These are phyloP conservation scores for Botrytis paeoniae DNA, from an alignment of 2,329 filamentous ascomycete genomes.

Conservation along the genomic window DNA sequence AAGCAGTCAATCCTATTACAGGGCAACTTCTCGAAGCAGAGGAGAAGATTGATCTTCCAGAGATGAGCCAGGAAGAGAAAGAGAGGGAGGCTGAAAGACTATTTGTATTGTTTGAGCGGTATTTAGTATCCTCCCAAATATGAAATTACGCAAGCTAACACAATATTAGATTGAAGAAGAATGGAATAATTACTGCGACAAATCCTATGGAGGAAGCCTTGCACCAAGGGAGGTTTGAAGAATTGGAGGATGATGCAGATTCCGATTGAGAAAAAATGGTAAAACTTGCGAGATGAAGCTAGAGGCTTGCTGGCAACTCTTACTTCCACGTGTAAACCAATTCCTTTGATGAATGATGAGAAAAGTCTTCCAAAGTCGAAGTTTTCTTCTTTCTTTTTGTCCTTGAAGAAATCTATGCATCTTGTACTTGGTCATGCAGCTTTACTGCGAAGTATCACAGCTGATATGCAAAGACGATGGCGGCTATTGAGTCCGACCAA, in stretches of 20 bases:
- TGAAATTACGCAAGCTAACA: conserved; percentile 18
- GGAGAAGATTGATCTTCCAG: conserved; percentile 48
- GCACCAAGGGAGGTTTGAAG: conserved; percentile 34
- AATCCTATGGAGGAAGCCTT: conserved; percentile 35
- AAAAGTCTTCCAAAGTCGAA: not conserved
- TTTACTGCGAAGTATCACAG: not conserved
- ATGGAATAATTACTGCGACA: conserved; percentile 34
- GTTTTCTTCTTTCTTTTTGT: not conserved
- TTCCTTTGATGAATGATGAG: not conserved
- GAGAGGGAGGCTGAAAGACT: conserved; percentile 61
- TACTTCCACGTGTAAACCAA: not conserved
- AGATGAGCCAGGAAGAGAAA: conserved; percentile 90
- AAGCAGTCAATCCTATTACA: conserved; percentile 35
- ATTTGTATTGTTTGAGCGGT: conserved; percentile 39
- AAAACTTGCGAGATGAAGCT: not conserved
- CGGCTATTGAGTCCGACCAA: not conserved
- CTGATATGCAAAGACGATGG: not conserved
- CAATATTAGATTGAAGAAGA: conserved; percentile 32
- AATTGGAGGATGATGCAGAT: conserved; percentile 35
- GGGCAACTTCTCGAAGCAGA: conserved; percentile 35
- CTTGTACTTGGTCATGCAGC: not conserved
- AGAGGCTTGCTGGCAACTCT: not conserved
- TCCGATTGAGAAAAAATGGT: conserved; percentile 26
- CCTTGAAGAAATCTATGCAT: not conserved
- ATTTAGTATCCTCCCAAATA: not conserved